Base-by-base conservation (phyloP, 441 rosid species). In the Euphorbia celastroides region DNA sequence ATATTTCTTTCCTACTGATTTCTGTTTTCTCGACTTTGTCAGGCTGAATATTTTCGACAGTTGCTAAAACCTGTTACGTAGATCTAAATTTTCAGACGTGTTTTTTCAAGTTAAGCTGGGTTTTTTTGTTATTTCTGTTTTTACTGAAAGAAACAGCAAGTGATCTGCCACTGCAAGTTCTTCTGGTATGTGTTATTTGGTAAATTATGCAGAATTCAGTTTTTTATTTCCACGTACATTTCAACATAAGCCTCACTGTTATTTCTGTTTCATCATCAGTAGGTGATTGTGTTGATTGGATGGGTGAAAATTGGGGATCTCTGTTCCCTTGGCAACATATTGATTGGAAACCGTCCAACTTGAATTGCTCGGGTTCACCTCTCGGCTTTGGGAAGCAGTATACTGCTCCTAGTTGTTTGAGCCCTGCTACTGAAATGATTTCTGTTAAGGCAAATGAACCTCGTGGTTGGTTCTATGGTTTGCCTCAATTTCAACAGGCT, bases 41-140 rank as follows among this genome's bases (percentile, higher is more conserved):
- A 92, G 98, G 98, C 93, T 76, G 90, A 90, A 62, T 90, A 92
- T 80, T 92, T 92, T 67, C 93, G 98, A 77, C 93, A 88, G 68
- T 76, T 92, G 81, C 95, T 92, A 70, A 92, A 92, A 75, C 98
- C 98, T 52, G 93, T 92, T 12, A 92, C 97, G 98, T 90, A 92
- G 93, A 73, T 84, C 65, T 68, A 63, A 72, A 34, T 69, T 51
- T 52, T 51, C 8, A 44, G 20, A 27, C 38, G 27, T 65, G 73
- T 75, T 66, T n/a, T 75, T 84, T 84, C 83, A 57, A 83, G 83
- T 77, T 80, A 69, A 72, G 72, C 62, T 71, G 72, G 76, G n/a
- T 67, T 78, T 69, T 72, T 69, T 75, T 25, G 60, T 73, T 75
- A 71, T 79, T 79, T 74, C 48, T 50, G 10, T 69, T 79, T 36